phyloP scores from a whole-genome alignment of 73 alveolate genomes.

The Tetrahymena elliotti region DNA sequence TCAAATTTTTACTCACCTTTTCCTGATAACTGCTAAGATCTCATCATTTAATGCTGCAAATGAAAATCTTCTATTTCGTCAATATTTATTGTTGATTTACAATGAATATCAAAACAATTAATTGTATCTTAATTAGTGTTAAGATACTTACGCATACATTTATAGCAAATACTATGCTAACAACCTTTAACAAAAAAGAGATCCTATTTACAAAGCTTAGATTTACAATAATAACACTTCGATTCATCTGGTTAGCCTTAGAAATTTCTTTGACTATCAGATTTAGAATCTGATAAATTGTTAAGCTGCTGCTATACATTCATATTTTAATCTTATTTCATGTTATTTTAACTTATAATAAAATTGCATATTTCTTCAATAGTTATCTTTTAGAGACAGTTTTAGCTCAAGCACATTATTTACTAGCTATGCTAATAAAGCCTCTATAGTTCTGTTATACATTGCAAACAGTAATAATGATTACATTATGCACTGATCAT shows the following conservation, averaged over 20 bases:
- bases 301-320: neutral
- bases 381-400: neutral
- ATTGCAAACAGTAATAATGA: neutral
- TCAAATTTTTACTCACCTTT: neutral
- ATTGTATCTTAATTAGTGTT: neutral
- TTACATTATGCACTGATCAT: neutral
- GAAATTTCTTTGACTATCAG: too few species aligned
- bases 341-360: neutral
- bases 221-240: neutral
- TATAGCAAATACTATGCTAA: neutral
- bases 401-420: neutral
- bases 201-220: neutral
- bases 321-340: neutral
- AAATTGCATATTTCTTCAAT: neutral
- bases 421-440: neutral
- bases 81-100: neutral
- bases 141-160: neutral
- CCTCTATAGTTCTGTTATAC: neutral
- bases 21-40: neutral
- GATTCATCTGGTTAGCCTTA: neutral
- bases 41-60: neutral
- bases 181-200: neutral
- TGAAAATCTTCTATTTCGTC: neutral
- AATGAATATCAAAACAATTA: neutral
- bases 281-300: neutral